Evolutionary conservation across 78 protist species (phyloP), one percentile per base, ranked within the genome.

Genomic region (Protostelium mycophagum): DNA sequence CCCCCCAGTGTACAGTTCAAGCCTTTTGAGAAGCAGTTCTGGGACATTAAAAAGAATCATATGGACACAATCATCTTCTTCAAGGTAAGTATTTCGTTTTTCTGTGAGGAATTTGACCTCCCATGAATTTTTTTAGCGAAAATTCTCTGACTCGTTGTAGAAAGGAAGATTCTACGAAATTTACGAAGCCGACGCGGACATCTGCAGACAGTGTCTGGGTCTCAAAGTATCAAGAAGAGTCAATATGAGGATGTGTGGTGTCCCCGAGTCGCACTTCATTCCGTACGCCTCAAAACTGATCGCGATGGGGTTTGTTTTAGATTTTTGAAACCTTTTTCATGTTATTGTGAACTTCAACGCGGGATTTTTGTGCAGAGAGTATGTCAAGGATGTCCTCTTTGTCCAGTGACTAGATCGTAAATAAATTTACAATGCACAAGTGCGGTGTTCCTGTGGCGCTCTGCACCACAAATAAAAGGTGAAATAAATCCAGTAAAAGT

Each of bases 101-200:
- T 85, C 34, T 25, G 34, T 23, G 16, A 23, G n/a, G 87, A 28
- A 25, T 85, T 16, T 25, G 25, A 25, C 87, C 36, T 16, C n/a
- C n/a, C n/a, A n/a, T n/a, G n/a, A n/a, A n/a, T n/a, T n/a, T n/a
- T 83, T 83, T 83, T 29, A 28, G 29, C 29, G 29, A 83, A 16
- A 85, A 5, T 5, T 16, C 5, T 51, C 73, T 51, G 31, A 51
- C 16, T 16, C 5, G 35, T 38, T 51, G 0, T 89, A 1, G 85
- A 96, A 97, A 89, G 99, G 98, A 1, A 96, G 95, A 86, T 98
- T 98, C 89, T 98, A 97, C 88, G 98, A 97, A 91, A 91, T 97
- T 35, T 98, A 95, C 1, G 99, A 98, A 38, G 85, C 51, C 28
- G 99, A 98, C 36, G 99, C 99, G 1, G 98, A 95, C 38, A 88